phyloP scores from a whole-genome alignment of 345 rosid genomes.

The Salix arbutifolia region DNA sequence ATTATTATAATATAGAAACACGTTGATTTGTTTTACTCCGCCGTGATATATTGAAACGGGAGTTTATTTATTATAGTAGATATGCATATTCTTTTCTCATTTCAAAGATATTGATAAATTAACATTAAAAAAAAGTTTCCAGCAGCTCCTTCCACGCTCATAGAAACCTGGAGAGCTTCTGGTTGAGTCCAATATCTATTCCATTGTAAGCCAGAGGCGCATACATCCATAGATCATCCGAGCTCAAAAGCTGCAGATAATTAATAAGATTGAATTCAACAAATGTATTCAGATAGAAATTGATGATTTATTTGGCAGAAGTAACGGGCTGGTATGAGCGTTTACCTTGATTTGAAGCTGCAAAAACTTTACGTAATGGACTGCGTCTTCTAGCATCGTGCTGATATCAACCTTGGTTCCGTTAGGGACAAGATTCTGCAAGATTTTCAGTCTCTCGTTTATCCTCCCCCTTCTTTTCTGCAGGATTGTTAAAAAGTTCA shows the following conservation, averaged over 20 bases:
- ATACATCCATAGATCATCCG: slow-evolving; percentile 95
- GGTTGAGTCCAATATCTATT: slow-evolving; percentile 68
- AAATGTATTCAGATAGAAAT: not conserved
- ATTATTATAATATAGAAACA: not conserved
- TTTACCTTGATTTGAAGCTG: slow-evolving; percentile 87
- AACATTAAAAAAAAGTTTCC: not conserved
- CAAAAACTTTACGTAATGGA: slow-evolving; percentile 77
- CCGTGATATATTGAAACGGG: not conserved
- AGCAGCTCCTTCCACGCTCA: slow-evolving; percentile 10
- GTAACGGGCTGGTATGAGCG: not conserved
- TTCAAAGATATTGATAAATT: not conserved
- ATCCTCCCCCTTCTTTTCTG: slow-evolving; percentile 92
- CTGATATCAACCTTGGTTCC: slow-evolving; percentile 93
- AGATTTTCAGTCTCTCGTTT: slow-evolving; percentile 64
- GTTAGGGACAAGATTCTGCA: slow-evolving; percentile 86
- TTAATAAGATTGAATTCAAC: not conserved
- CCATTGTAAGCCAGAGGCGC: slow-evolving; percentile 95
- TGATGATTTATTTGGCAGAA: not conserved
- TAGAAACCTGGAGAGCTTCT: slow-evolving; percentile 46
- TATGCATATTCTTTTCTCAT: not conserved
- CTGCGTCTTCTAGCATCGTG: slow-evolving; percentile 96
- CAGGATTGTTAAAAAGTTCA: not conserved
- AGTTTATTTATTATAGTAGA: not conserved
- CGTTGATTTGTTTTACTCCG: not conserved
- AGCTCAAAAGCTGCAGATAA: slow-evolving; percentile 71